Conservation (phyloP, 331 rosid species). For the Stylosanthes scabra region DNA sequence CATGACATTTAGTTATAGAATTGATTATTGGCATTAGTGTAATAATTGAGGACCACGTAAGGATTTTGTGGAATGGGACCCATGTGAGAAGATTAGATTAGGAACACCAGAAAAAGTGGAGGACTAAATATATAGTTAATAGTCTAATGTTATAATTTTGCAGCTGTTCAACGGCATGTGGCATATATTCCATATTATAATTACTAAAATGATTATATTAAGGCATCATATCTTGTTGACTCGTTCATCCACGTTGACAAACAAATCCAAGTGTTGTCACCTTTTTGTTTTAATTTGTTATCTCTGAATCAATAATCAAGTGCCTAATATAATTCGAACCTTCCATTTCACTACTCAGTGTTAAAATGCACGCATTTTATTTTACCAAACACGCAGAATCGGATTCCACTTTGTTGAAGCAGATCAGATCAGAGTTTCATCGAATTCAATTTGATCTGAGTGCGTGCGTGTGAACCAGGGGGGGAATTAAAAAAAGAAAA, state of each 20-base stretch:
- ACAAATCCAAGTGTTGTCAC: slow-evolving; percentile 9
- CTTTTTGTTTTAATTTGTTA: not conserved
- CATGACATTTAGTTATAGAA: too few relatives aligned
- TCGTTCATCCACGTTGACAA: slow-evolving; percentile 24
- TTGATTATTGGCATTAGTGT: not conserved
- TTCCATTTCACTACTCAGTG: slow-evolving; percentile 21
- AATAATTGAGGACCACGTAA: not conserved
- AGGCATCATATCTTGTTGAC: slow-evolving; percentile 22
- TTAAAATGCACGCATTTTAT: not conserved
- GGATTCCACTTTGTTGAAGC: slow-evolving; percentile 23
- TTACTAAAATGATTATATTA: slow-evolving; percentile 26
- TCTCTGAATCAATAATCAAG: slow-evolving; percentile 17
- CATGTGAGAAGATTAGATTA: slow-evolving; percentile 25
- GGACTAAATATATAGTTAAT: not conserved
- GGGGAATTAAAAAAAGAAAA: not conserved
- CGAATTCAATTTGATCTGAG: not conserved
- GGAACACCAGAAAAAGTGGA: slow-evolving; percentile 1
- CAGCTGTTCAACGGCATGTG: slow-evolving; percentile 11
- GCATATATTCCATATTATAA: slow-evolving; percentile 34
- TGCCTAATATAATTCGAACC: slow-evolving; percentile 22
- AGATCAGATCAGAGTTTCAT: not conserved
- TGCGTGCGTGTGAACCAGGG: not conserved
- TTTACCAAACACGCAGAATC: slow-evolving; percentile 30
- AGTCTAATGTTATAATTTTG: too few relatives aligned
- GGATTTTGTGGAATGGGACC: slow-evolving; percentile 32